Base-by-base conservation (phyloP, 495 filamentous ascomycete species). In the Oidiodendron maius region DNA sequence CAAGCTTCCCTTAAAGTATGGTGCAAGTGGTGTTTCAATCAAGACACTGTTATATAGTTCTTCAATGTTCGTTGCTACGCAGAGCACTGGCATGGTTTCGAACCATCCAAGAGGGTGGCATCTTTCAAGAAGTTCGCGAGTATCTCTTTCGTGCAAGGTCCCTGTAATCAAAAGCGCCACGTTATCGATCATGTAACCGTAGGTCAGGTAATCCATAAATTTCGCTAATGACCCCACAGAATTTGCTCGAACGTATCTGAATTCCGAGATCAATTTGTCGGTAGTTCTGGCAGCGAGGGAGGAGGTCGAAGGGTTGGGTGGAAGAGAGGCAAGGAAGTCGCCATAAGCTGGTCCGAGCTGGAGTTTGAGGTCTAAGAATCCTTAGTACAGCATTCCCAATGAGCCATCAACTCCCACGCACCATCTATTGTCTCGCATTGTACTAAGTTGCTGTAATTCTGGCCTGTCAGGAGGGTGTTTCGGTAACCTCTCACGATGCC, bases 161-260 rank as follows among this genome's bases (percentile, higher is more conserved):
- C 94, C 93, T 30, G 93, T 99, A 66, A 99, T 99, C 58, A 99
- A 81, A 18, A 99, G 82, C 21, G 93, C 94, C 34, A 99, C 89
- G 64, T 99, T 99, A 69, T 99, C 93, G 67, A 99, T 99, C 93
- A 99, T 99, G 74, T 99, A 99, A 39, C 89, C 90, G 61, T 99
- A 97, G 10, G 91, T 97, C 46, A 99, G 71, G 65, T 95, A 99
- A 61, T 96, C 88, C 71, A 97, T 83, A 66, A 99, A 99, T 58
- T 87, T 89, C 42, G 90, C 83, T 17, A 95, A 80, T 0, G 88
- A 86, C 5, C 93, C 94, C 4, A 86, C 86, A 13, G 94, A 83
- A 62, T 97, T 94, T 34, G 88, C 89, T 56, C 90, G 83, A 43
- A 99, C 72, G 64, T 99, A 99, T 51, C 89, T 83, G 69, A 99